Evolutionary conservation across 441 rosid species (phyloP), one percentile per base, ranked within the genome.

Genomic region (Pelargonium cotyledonis): DNA sequence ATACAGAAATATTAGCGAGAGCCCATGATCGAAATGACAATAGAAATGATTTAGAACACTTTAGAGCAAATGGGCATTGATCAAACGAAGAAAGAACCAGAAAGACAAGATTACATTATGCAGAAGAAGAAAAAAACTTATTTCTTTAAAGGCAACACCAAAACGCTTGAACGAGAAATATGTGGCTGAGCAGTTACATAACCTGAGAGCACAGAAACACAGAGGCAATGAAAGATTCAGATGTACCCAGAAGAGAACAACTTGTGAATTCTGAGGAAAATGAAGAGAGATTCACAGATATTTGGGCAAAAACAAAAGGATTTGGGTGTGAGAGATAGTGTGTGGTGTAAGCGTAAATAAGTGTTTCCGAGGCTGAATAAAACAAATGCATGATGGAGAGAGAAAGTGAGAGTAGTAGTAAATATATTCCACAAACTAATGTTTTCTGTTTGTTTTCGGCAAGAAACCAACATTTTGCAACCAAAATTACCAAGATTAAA

Each of bases 281-380:
- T 10, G 4, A 55, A 65, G 73, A 63, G 51, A 67, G 72, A 61
- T 40, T 14, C 35, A 15, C 15, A 66, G 69, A 71, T 19, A 73
- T 29, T 53, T 63, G 73, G 40, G 68, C 73, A 49, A 43, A 57
- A 72, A 76, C 67, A 73, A 77, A 53, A 72, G 70, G 85, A 76
- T 68, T 75, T 77, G 76, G 78, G 85, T 81, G 86, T 77, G 69
- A 11, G 77, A 76, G 78, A 19, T 49, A 79, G 87, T 86, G 87
- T 78, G 75, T 15, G 72, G 80, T 80, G 87, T 62, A 80, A 72
- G 84, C 85, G 76, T 81, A 77, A 57, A 81, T 71, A 76, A 21
- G 26, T 55, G 15, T 41, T 72, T 79, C 66, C 29, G 11, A 63
- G 63, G 43, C 55, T 3, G 41, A 23, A 68, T 40, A 68, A 69